Percentiles rank a stretch among this genome's conserved stretches.
Evolutionary conservation across 2,329 filamentous ascomycete genomes (phyloP).

Genomic region (Fusarium ambrosium): DNA sequence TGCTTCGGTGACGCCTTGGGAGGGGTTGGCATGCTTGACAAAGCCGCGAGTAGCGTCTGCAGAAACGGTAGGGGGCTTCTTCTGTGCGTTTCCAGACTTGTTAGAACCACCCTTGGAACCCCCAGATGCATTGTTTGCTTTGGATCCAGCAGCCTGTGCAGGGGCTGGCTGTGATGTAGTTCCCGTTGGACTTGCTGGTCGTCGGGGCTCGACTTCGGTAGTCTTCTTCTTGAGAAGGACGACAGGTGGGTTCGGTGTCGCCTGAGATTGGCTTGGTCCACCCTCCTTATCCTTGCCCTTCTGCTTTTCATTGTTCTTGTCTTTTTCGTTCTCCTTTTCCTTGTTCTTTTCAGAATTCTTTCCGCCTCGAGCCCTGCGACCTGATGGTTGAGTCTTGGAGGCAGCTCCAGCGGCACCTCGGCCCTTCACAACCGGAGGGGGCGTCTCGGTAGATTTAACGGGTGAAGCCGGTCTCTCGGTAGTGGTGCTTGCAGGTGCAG

Average conservation of each 20-base stretch:
- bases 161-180: conserved; percentile 41
- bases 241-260: conserved; percentile 52
- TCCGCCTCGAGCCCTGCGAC: conserved; percentile 52
- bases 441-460: conserved; percentile 31
- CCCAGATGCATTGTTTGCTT: conserved; percentile 35
- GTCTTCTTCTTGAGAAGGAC: conserved; percentile 58
- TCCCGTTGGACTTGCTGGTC: conserved; percentile 44
- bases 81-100: conserved; percentile 49
- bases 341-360: conserved; percentile 59
- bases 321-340: conserved; percentile 46
- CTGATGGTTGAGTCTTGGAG: conserved; percentile 46
- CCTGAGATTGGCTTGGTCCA: conserved; percentile 27
- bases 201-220: conserved; percentile 43
- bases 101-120: conserved; percentile 36
- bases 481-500: conserved; percentile 21
- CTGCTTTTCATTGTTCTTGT: conserved; percentile 41
- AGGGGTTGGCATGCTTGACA: conserved; percentile 86
- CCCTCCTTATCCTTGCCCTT: conserved; percentile 42
- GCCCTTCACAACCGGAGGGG: conserved; percentile 39
- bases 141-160: conserved; percentile 49
- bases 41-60: conserved; percentile 75
- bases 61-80: conserved; percentile 50
- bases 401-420: conserved; percentile 38
- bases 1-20: conserved; percentile 90
- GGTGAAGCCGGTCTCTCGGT: conserved; percentile 41